Percentiles rank a stretch among this genome's conserved stretches.
Conservation (phyloP, 768 basidiomycete species). For the Phaffia australis region DNA sequence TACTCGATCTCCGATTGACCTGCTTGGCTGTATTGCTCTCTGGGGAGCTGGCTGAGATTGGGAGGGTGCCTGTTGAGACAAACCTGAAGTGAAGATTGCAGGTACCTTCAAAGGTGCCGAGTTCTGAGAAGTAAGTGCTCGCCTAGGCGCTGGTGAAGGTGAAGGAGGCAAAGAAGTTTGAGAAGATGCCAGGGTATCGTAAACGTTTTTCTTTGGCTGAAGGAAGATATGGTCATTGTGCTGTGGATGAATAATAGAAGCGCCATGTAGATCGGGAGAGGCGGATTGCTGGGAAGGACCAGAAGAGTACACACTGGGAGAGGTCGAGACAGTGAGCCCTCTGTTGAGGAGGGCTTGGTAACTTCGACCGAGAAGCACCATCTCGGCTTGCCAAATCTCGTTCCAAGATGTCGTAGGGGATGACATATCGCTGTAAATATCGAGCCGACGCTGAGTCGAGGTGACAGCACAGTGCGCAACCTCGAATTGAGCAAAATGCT, state of each 20-base stretch:
- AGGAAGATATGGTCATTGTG: conserved; percentile 17
- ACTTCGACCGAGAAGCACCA: conserved; percentile 20
- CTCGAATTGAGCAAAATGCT: conserved; percentile 24
- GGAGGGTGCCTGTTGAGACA: background rate
- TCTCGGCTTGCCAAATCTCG: conserved; percentile 21
- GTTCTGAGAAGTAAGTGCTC: background rate
- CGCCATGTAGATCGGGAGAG: background rate
- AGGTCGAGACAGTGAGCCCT: background rate
- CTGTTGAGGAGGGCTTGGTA: conserved; percentile 14
- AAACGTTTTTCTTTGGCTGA: background rate
- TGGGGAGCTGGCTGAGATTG: background rate
- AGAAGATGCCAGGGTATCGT: background rate
- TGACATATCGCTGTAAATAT: conserved; percentile 21
- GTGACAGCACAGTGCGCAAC: conserved; percentile 18
- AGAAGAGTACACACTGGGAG: background rate
- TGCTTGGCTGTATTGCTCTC: background rate
- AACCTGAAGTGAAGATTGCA: conserved; percentile 20
- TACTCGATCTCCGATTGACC: too few species aligned
- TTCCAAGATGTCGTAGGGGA: conserved; percentile 16
- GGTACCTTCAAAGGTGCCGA: conserved; percentile 5
- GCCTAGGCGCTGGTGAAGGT: background rate
- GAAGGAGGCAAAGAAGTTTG: background rate
- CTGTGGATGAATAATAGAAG: background rate
- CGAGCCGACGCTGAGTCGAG: conserved; percentile 5
- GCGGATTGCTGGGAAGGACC: background rate